phyloP scores from a whole-genome alignment of 2,329 filamentous ascomycete genomes.

The Fusarium nelsonii region DNA sequence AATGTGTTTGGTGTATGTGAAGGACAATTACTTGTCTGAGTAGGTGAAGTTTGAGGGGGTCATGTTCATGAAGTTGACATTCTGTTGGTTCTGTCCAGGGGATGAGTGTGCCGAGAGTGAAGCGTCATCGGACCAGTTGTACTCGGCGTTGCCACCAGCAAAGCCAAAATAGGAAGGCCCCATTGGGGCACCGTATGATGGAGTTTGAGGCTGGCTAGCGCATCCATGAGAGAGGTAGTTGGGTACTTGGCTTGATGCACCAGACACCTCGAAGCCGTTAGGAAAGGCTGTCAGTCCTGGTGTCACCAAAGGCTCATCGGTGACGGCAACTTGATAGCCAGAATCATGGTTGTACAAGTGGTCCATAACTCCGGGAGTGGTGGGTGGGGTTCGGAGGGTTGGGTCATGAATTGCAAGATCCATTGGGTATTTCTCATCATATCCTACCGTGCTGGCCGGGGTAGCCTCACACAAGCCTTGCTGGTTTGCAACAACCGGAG shows the following conservation, averaged over 20 bases:
- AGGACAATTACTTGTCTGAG: slow-evolving; percentile 34
- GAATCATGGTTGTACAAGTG: slow-evolving; percentile 58
- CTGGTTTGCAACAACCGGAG: slow-evolving; percentile 57
- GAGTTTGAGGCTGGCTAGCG: slow-evolving; percentile 62
- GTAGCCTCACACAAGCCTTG: slow-evolving; percentile 56
- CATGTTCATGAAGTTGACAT: slow-evolving; percentile 55
- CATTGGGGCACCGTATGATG: slow-evolving; percentile 60
- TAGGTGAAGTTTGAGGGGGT: slow-evolving; percentile 49
- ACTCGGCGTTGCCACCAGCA: slow-evolving; percentile 59
- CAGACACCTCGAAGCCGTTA: slow-evolving; percentile 60
- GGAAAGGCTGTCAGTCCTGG: slow-evolving; percentile 61
- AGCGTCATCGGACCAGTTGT: slow-evolving; percentile 64
- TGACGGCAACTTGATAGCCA: slow-evolving; percentile 54
- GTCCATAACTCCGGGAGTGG: slow-evolving; percentile 63
- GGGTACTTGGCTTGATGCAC: slow-evolving; percentile 57
- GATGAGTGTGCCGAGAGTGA: slow-evolving; percentile 54
- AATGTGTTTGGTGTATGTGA: neutral
- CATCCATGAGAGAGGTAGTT: slow-evolving; percentile 58
- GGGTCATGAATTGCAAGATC: slow-evolving; percentile 55
- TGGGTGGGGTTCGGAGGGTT: slow-evolving; percentile 66
- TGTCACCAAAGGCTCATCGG: slow-evolving; percentile 64
- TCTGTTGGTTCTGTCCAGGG: slow-evolving; percentile 49
- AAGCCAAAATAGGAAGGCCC: slow-evolving; percentile 57
- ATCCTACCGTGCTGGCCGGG: slow-evolving; percentile 52
- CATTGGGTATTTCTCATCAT: slow-evolving; percentile 50